Percentiles rank a stretch among this genome's conserved stretches.
Conservation (phyloP, 768 basidiomycete species). For the Pulveroboletus frians region DNA sequence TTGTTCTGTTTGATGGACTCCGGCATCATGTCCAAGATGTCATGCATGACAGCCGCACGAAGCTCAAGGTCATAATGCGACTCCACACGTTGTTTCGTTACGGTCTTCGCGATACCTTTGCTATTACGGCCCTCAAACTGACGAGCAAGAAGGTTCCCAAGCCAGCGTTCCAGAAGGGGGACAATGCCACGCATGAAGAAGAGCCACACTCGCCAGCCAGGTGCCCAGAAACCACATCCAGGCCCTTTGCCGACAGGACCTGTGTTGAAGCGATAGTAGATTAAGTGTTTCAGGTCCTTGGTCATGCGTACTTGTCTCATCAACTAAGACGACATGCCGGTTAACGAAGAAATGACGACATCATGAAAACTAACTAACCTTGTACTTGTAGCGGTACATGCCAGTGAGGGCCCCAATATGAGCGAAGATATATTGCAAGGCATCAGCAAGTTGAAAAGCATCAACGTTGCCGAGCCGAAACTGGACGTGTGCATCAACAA, state of each 20-base stretch:
- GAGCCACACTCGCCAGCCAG: slow-evolving; percentile 98
- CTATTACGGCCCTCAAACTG: slow-evolving; percentile 98
- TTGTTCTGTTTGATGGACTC: slow-evolving; percentile 99
- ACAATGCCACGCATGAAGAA: slow-evolving; percentile 99
- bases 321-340: slow-evolving; percentile 43
- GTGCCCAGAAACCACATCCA: slow-evolving; percentile 99
- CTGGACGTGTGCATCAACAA: slow-evolving; percentile 98
- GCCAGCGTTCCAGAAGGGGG: slow-evolving; percentile 94
- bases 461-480: slow-evolving; percentile 98
- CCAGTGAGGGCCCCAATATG: slow-evolving; percentile 98
- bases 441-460: slow-evolving; percentile 98
- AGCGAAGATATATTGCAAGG: slow-evolving; percentile 94
- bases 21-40: slow-evolving; percentile 99
- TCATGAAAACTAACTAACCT: slow-evolving; percentile 44
- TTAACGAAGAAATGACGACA: neutral
- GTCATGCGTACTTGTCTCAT: slow-evolving; percentile 99
- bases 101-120: slow-evolving; percentile 95
- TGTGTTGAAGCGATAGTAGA: slow-evolving; percentile 99
- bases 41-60: slow-evolving; percentile 98
- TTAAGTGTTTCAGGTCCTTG: slow-evolving; percentile 97
- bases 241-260: slow-evolving; percentile 99
- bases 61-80: slow-evolving; percentile 98
- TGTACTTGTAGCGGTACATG: slow-evolving; percentile 99
- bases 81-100: slow-evolving; percentile 98
- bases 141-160: slow-evolving; percentile 94